phyloP scores from a whole-genome alignment of 2,329 filamentous ascomycete genomes.

The Beauveria rudraprayagi region DNA sequence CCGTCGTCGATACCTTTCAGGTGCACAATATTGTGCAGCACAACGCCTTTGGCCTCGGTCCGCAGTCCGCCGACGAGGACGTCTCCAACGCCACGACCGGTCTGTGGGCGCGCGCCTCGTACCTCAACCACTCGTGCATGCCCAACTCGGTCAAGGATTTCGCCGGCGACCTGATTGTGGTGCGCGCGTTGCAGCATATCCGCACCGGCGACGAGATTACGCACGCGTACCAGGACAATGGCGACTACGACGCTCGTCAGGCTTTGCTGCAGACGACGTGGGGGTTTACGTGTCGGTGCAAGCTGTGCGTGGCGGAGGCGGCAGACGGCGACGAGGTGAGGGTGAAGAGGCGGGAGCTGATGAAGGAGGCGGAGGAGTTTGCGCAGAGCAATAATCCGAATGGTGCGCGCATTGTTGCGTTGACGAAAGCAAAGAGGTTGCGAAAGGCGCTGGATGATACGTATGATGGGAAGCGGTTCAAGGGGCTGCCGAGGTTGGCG shows the following conservation, averaged over 20 bases:
- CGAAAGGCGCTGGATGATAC: conserved; percentile 18
- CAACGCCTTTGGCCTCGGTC: conserved; percentile 26
- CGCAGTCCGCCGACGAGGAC: conserved; percentile 21
- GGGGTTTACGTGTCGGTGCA: conserved; percentile 30
- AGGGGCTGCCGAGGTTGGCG: conserved; percentile 18
- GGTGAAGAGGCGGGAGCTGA: conserved; percentile 15
- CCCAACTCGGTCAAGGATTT: conserved; percentile 28
- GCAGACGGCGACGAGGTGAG: conserved; percentile 15
- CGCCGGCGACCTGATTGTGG: conserved; percentile 31
- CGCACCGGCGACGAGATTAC: conserved; percentile 26
- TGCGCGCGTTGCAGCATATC: conserved; percentile 28
- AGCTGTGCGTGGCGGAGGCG: conserved; percentile 26
- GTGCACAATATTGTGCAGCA: conserved; percentile 25
- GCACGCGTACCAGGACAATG: conserved; percentile 23
- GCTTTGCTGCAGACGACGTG: conserved; percentile 21
- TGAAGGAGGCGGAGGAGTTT: conserved; percentile 18
- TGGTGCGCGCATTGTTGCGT: conserved; percentile 14
- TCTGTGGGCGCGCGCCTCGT: conserved; percentile 31
- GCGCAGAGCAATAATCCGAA: conserved; percentile 4
- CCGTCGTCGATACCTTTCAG: conserved; percentile 24
- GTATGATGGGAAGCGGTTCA: conserved; percentile 20
- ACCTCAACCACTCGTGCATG: conserved; percentile 35
- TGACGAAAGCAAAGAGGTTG: conserved; percentile 20
- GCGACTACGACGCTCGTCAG: conserved; percentile 19
- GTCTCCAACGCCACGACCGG: conserved; percentile 27